Conservation (phyloP, 2,329 filamentous ascomycete genomes). For the Alternaria sp. region DNA sequence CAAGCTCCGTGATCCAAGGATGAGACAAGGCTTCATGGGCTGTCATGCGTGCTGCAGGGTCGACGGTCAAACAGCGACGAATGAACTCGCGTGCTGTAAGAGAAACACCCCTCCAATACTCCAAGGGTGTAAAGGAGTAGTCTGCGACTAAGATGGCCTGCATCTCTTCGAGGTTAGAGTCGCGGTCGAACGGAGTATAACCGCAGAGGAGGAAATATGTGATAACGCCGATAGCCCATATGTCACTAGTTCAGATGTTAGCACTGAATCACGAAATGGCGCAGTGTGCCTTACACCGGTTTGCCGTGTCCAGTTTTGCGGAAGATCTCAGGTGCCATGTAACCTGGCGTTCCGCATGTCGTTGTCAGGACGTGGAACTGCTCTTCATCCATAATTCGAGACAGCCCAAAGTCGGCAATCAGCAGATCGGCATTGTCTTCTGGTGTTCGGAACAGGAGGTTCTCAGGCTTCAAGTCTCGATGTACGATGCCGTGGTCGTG, state of each 20-base stretch:
- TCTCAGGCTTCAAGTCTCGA: slow-evolving; percentile 96
- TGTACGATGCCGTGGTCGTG: slow-evolving; percentile 99
- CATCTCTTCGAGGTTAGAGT: slow-evolving; percentile 99
- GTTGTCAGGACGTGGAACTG: slow-evolving; percentile 98
- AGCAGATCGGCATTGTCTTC: slow-evolving; percentile 97
- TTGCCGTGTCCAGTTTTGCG: slow-evolving; percentile 98
- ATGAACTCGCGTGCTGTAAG: slow-evolving; percentile 88
- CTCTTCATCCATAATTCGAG: slow-evolving; percentile 98
- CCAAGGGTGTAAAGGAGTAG: slow-evolving; percentile 91
- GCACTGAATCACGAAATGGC: neutral
- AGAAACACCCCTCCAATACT: slow-evolving; percentile 97
- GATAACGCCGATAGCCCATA: slow-evolving; percentile 98
- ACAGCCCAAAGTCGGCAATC: slow-evolving; percentile 96
- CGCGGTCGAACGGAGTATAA: slow-evolving; percentile 97
- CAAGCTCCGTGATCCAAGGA: slow-evolving; percentile 68
- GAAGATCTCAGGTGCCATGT: slow-evolving; percentile 99
- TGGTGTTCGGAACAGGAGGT: slow-evolving; percentile 93
- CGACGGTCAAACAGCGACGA: slow-evolving; percentile 87
- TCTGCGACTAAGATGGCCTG: slow-evolving; percentile 96
- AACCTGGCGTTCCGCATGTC: slow-evolving; percentile 95
- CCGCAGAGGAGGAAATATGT: slow-evolving; percentile 98
- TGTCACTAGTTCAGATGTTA: slow-evolving; percentile 65
- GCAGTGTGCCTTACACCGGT: slow-evolving; percentile 70
- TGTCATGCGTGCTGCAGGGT: slow-evolving; percentile 86
- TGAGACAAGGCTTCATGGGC: slow-evolving; percentile 78